Percentiles rank a stretch among this genome's conserved stretches.
Conservation (phyloP, 1,284 basidiomycete species). For the Jaminaea rosea region DNA sequence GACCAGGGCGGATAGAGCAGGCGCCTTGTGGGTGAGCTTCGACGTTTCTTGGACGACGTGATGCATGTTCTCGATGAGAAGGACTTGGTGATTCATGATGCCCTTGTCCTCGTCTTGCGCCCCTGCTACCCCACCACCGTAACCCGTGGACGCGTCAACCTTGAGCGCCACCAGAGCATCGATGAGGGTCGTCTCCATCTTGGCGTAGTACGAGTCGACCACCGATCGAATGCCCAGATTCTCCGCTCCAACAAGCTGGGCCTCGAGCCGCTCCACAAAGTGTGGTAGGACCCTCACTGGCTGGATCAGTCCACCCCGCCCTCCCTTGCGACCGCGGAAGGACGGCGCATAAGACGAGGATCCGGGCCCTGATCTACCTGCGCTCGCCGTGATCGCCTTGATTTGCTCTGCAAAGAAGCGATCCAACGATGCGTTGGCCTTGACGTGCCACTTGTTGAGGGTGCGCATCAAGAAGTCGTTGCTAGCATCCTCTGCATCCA, state of each 20-base stretch:
- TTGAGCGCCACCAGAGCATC: conserved; percentile 64
- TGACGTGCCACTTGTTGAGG: conserved; percentile 69
- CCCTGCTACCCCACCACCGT: conserved; percentile 54
- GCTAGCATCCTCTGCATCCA: conserved; percentile 63
- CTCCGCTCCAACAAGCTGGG: conserved; percentile 62
- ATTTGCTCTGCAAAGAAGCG: conserved; percentile 60
- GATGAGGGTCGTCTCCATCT: conserved; percentile 79
- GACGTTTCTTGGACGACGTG: conserved; percentile 75
- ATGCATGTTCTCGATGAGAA: conserved; percentile 95
- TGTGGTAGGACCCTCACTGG: conserved; percentile 42
- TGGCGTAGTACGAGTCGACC: conserved; percentile 77
- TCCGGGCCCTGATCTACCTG: no score
- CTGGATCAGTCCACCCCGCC: conserved; percentile 27
- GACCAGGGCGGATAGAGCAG: conserved; percentile 58
- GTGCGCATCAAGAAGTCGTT: conserved; percentile 65
- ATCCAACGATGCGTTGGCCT: conserved; percentile 19
- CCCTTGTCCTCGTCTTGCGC: conserved; percentile 71
- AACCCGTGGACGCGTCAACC: conserved; percentile 47
- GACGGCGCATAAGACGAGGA: background rate
- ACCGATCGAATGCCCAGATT: conserved; percentile 63
- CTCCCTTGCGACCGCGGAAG: background rate
- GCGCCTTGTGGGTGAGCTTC: conserved; percentile 50
- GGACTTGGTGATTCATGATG: conserved; percentile 88
- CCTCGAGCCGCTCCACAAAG: conserved; percentile 75
- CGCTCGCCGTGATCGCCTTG: conserved; percentile 49